phyloP scores from a whole-genome alignment of 352 stramenopile genomes.

The Pythium phragmitis region DNA sequence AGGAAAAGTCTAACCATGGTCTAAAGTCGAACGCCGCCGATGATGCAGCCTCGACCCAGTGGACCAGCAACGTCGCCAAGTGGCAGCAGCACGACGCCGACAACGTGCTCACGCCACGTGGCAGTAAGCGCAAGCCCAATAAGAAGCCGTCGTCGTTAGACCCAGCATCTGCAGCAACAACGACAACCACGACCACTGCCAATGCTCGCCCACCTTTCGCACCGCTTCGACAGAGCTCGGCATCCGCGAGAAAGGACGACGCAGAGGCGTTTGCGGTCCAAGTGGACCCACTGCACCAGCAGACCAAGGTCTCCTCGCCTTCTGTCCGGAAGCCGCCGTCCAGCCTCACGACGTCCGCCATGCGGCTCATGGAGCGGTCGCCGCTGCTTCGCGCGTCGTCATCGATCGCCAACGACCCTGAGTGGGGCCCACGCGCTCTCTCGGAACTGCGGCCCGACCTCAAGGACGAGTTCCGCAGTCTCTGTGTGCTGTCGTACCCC shows the following conservation, averaged over 20 bases:
- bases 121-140: constrained; percentile 23
- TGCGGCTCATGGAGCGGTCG: constrained; percentile 33
- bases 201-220: neutral
- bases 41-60: constrained; percentile 16
- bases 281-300: constrained; percentile 11
- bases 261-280: constrained; percentile 10
- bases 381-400: constrained; percentile 38
- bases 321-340: neutral
- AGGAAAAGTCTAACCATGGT: neutral
- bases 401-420: constrained; percentile 30
- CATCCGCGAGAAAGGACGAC: neutral
- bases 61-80: constrained; percentile 46
- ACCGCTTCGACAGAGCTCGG: too few species aligned
- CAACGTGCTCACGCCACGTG: constrained; percentile 35
- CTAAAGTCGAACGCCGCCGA: neutral
- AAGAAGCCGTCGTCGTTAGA: neutral
- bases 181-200: neutral
- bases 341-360: constrained; percentile 25
- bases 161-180: neutral
- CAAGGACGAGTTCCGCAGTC: constrained; percentile 4
- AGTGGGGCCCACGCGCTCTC: constrained; percentile 24
- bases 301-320: neutral
- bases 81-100: constrained; percentile 35
- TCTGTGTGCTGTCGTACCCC: constrained; percentile 10
- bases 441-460: constrained; percentile 1